Base-by-base conservation (phyloP, 169 alveolate genomes). In the Blepharisma undulans region DNA sequence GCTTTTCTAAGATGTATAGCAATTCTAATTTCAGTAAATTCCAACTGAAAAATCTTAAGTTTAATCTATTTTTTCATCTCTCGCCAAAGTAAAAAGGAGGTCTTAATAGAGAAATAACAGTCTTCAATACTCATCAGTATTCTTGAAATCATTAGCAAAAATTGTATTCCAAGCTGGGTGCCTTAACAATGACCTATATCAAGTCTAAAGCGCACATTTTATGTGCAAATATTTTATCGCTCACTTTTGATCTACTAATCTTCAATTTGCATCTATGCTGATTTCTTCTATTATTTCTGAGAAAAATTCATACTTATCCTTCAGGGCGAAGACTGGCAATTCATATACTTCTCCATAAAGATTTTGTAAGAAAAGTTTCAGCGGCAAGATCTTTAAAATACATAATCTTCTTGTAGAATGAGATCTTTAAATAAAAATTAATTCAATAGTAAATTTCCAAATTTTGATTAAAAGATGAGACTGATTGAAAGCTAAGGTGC, bases 121-220 rank as follows among this genome's bases (percentile, higher is more conserved):
- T 76, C 27, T 76, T n/a, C 12, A 25, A 21, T 21, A 76, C 84
- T 76, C 25, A 21, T 76, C 84, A 76, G 16, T 76, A 76, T 76
- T 29, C 18, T 76, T 76, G 22, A 76, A 76, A 18, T 21, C 84
- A n/a, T n/a, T n/a, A n/a, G 12, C 27, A 76, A 76, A 76, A 76
- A 76, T 12, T 76, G 84, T 18, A 32, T 76, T 12, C 18, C 84
- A 18, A 76, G 16, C 25, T 76, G 84, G 34, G 22, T 76, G 16
- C 84, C 84, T 76, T 76, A 32, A 76, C 84, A 76, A 76, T 76
- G 22, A 12, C 84, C 84, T 21, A 76, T 29, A 21, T 76, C 84
- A 76, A 12, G 22, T 76, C 25, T 18, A 12, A 18, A 18, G 84
- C 18, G 29, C 84, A 76, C 18, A 76, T 76, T 18, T 14, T 18